Conservation (phyloP, 768 basidiomycete species). For the Trametes elegans region DNA sequence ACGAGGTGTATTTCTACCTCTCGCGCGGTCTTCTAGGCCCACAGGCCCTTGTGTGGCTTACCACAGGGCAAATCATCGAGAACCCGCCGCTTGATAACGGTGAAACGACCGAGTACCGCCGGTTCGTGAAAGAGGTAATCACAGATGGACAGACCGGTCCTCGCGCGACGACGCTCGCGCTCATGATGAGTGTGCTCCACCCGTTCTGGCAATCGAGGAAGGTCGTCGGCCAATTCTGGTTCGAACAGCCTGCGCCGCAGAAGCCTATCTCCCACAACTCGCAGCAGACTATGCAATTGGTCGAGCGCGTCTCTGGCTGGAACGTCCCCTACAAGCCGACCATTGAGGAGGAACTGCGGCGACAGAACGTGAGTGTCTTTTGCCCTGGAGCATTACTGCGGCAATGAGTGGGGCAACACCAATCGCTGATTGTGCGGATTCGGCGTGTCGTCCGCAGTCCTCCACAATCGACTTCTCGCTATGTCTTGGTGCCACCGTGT, state of each 20-base stretch:
- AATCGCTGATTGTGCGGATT: slow-evolving; percentile 8
- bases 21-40: slow-evolving; percentile 89
- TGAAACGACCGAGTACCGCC: slow-evolving; percentile 90
- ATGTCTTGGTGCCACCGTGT: slow-evolving; percentile 86
- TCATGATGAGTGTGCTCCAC: slow-evolving; percentile 79
- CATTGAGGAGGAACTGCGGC: slow-evolving; percentile 91
- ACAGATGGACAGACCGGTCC: slow-evolving; percentile 95
- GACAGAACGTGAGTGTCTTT: slow-evolving; percentile 81
- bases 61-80: slow-evolving; percentile 80
- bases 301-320: slow-evolving; percentile 88
- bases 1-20: slow-evolving; percentile 95
- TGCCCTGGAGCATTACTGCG: neutral
- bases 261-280: slow-evolving; percentile 67
- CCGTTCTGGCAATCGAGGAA: slow-evolving; percentile 78
- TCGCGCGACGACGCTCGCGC: slow-evolving; percentile 84
- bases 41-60: slow-evolving; percentile 93
- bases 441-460: slow-evolving; percentile 52
- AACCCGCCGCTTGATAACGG: slow-evolving; percentile 91
- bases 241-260: slow-evolving; percentile 52
- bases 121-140: slow-evolving; percentile 94
- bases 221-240: slow-evolving; percentile 76
- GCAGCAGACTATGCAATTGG: slow-evolving; percentile 77
- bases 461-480: slow-evolving; percentile 96
- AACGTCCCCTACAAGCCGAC: slow-evolving; percentile 78
- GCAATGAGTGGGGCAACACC: slow-evolving; percentile 23